phyloP scores from a whole-genome alignment of 2,329 filamentous ascomycete species.

The Colletotrichum costaricense region DNA sequence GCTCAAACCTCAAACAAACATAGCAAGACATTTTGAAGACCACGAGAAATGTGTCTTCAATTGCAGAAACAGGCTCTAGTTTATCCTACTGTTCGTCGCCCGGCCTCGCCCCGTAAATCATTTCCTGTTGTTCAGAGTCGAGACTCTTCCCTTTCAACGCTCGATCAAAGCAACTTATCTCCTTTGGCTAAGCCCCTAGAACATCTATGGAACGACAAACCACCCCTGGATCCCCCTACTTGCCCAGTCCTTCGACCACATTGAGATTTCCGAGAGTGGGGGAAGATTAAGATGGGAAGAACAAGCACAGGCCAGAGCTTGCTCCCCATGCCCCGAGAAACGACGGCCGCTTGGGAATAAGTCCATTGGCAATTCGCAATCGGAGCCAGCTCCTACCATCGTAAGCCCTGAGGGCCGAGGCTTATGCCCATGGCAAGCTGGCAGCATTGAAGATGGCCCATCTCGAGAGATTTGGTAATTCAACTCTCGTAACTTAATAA shows the following conservation, averaged over 20 bases:
- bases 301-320: slow-evolving; percentile 22
- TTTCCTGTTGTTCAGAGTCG: not conserved
- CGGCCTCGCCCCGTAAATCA: not conserved
- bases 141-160: not conserved
- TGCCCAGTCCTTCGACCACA: slow-evolving; percentile 2
- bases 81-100: slow-evolving; percentile 1
- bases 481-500: not conserved
- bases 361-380: slow-evolving; percentile 19
- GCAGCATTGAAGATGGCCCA: slow-evolving; percentile 10
- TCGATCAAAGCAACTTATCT: not conserved
- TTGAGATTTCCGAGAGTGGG: slow-evolving; percentile 30
- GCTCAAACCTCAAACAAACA: slow-evolving; percentile 16
- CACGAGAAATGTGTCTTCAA: slow-evolving; percentile 13
- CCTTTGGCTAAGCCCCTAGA: slow-evolving; percentile 26
- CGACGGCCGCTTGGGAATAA: slow-evolving; percentile 19
- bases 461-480: slow-evolving; percentile 20
- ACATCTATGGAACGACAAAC: slow-evolving; percentile 23
- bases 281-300: not conserved
- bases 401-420: not conserved
- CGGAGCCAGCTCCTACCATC: slow-evolving; percentile 24
- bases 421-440: not conserved
- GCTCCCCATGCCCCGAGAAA: not conserved
- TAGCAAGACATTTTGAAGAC: slow-evolving; percentile 4
- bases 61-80: not conserved
- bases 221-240: slow-evolving; percentile 16